Base-by-base conservation (phyloP, 257 asterid species). In the Solanum clarkiae region DNA sequence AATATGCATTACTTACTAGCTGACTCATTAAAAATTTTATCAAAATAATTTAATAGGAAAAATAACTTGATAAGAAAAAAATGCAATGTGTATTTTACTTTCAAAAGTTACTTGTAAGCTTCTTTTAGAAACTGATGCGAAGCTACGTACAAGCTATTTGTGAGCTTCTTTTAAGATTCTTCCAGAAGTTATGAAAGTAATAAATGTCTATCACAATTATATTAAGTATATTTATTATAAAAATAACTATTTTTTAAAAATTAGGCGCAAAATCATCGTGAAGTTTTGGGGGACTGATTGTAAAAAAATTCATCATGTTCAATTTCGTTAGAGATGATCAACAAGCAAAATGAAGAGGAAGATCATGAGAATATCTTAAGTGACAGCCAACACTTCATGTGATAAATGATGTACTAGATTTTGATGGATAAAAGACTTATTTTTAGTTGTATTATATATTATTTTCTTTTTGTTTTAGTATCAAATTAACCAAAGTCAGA, bases 311-410 rank as follows among this genome's bases (percentile, higher is more conserved):
- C 79, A 3, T 70, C 83, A 2, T 83, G 85, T 54, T 18, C 86
- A 3, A 83, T 77, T 42, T 65, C 86, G 15, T 83, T 86, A 0
- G 65, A 69, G 5, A 63, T 63, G 71, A 29, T 65, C 44, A 59
- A 22, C 56, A 62, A 60, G 17, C 85, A 82, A 42, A 65, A 24
- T 22, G 69, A 70, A 15, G 82, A 68, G n/a, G 40, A 42, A 55
- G 40, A 54, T 55, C 60, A 62, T 3, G 55, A 60, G 18, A 82
- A 80, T 81, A 86, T 65, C 60, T n/a, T 49, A 44, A 65, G 80
- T 54, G 57, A 20, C 89, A 90, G 86, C 94, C 97, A 80, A 86
- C 94, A 49, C 88, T 94, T 80, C 53, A 88, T 85, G 89, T 93
- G 12, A 90, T 93, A 77, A 86, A 51, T 20, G 95, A 93, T 70